Evolutionary conservation across 768 basidiomycete genomes (phyloP).

Genomic region (Russula lepida): DNA sequence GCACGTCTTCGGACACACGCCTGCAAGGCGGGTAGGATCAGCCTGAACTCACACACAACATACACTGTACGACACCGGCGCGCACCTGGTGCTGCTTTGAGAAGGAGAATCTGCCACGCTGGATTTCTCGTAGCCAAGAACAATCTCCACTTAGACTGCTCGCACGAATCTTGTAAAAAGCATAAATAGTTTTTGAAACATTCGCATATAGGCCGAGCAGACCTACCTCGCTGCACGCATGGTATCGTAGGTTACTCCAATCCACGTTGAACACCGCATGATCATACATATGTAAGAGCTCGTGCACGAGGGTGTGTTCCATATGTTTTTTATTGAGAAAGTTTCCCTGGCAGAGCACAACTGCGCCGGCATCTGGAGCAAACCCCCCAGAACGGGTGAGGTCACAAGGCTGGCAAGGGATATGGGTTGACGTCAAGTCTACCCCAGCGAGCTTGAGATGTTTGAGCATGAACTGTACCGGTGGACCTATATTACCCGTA

Average conservation of each 20-base stretch:
- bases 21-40: constrained; percentile 33
- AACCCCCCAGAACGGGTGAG: constrained; percentile 71
- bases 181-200: constrained; percentile 1
- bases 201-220: not conserved
- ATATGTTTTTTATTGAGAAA: constrained; percentile 77
- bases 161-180: constrained; percentile 69
- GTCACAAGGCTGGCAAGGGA: constrained; percentile 83
- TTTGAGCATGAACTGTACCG: constrained; percentile 84
- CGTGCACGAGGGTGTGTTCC: constrained; percentile 91
- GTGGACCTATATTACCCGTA: constrained; percentile 50
- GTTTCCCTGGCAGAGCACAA: constrained; percentile 79
- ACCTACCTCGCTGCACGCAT: constrained; percentile 93
- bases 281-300: constrained; percentile 93
- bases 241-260: constrained; percentile 84
- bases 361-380: constrained; percentile 62
- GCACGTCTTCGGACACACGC: constrained; percentile 87
- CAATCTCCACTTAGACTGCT: constrained; percentile 94
- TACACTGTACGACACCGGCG: constrained; percentile 12
- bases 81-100: constrained; percentile 90
- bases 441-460: constrained; percentile 75
- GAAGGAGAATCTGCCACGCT: constrained; percentile 68
- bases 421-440: constrained; percentile 57
- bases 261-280: constrained; percentile 91
- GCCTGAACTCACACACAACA: constrained; percentile 10
- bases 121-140: constrained; percentile 71